Evolutionary conservation across 371 early-diverging fungal species (phyloP), one percentile per base, ranked within the genome.

Genomic region (Lichtheimia hyalospora): DNA sequence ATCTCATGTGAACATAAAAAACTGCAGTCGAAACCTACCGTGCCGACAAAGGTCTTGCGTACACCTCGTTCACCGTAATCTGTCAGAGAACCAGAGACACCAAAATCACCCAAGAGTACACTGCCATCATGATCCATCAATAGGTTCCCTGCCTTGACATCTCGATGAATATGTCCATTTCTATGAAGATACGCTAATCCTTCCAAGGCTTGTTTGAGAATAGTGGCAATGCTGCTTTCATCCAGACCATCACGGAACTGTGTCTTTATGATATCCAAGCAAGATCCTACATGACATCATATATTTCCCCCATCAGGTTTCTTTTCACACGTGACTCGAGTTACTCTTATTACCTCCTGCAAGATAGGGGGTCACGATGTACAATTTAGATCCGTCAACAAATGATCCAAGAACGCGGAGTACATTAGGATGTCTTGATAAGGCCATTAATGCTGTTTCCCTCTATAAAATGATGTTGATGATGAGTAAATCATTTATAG

Each of bases 41-140:
- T 93, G 8, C 94, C 95, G 5, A 93, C 95, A 86, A 95, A 95
- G 0, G 96, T 95, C 75, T 90, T 92, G 60, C 96, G 69, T 66
- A 84, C 69, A n/a, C 87, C 89, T 14, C 57, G 79, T 79, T 92
- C 92, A 7, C 90, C 92, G 34, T 80, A 82, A 60, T 94, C 93
- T 79, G 85, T 84, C 57, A 94, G 66, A 2, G 89, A 88, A 2
- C 88, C 85, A 6, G 88, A 86, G 0, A 95, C 96, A n/a, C 96
- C 95, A 70, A 96, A 96, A 77, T 96, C 96, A 20, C 88, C 95
- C 39, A 96, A 67, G 28, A 91, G 71, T 0, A 94, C 92, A 10
- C 86, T 74, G 3, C 95, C 94, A 58, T 91, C 87, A 3, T 88
- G 87, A 66, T 92, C 92, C 74, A 95, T 77, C 42, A 96, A 68